Percentiles rank a stretch among this genome's conserved stretches.
These are phyloP conservation scores for Tolypocladium tundrense DNA, from an alignment of 2,329 filamentous ascomycete genomes.

Conservation along the genomic window DNA sequence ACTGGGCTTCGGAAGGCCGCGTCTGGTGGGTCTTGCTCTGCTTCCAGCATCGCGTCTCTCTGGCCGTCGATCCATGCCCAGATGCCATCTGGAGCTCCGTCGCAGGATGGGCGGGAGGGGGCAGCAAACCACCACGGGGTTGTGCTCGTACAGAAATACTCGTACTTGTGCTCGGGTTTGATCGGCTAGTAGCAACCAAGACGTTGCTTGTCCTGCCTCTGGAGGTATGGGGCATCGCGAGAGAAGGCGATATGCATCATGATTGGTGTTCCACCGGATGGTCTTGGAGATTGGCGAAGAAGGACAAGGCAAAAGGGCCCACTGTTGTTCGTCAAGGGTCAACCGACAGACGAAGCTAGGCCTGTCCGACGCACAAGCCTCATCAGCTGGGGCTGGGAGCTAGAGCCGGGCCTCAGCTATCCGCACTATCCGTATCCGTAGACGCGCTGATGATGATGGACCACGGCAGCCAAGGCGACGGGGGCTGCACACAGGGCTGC, in stretches of 20 bases:
- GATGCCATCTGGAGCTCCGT: background rate
- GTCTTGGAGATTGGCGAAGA: background rate
- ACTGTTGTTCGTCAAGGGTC: background rate
- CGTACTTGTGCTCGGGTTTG: background rate
- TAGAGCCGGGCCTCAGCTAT: background rate
- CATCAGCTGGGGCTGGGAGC: background rate
- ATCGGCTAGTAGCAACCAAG: background rate
- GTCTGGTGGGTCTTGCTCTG: background rate
- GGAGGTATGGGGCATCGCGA: background rate
- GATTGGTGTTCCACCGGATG: background rate
- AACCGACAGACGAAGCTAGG: background rate
- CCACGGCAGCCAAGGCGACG: background rate
- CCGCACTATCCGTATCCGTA: background rate
- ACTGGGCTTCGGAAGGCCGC: background rate
- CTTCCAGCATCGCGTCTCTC: background rate
- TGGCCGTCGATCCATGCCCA: background rate
- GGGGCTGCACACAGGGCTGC: background rate
- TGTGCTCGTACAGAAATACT: background rate
- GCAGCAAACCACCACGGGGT: background rate
- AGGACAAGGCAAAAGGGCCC: background rate
- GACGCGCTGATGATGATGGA: background rate
- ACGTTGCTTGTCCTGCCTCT: background rate
- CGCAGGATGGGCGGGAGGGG: background rate
- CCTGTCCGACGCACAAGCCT: background rate
- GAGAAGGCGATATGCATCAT: background rate